Conservation (phyloP, 768 basidiomycete genomes). For the Lactifluus pinguis region DNA sequence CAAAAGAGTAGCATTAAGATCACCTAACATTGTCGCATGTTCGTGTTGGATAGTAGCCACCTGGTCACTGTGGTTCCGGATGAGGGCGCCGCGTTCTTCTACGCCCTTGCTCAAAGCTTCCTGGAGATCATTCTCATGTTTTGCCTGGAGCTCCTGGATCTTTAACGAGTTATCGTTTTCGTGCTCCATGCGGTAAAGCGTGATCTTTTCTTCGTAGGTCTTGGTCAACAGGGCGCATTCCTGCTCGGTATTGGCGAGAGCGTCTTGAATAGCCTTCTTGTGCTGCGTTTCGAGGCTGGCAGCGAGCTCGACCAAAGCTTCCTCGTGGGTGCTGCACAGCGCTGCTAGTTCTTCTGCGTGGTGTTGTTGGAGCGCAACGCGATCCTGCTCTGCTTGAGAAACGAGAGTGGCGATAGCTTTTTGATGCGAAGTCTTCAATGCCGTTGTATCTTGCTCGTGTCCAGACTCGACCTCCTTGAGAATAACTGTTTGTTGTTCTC, state of each 20-base stretch:
- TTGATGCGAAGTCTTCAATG: constrained; percentile 42
- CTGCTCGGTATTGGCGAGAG: constrained; percentile 24
- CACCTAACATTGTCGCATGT: constrained; percentile 20
- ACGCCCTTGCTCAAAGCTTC: background rate
- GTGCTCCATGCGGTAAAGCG: constrained; percentile 38
- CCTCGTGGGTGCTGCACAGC: constrained; percentile 40
- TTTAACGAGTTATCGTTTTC: constrained; percentile 31
- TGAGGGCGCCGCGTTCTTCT: constrained; percentile 1
- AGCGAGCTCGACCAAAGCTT: constrained; percentile 26
- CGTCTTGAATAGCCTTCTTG: constrained; percentile 12
- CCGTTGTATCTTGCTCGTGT: constrained; percentile 47
- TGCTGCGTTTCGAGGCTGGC: constrained; percentile 4
- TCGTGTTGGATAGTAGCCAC: background rate
- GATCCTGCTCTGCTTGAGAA: constrained; percentile 30
- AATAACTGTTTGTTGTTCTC: constrained; percentile 46
- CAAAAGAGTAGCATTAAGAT: constrained; percentile 33
- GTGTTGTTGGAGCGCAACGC: constrained; percentile 27
- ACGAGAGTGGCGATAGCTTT: constrained; percentile 27
- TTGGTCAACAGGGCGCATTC: constrained; percentile 27
- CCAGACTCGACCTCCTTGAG: constrained; percentile 46
- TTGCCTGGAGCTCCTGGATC: background rate
- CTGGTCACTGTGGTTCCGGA: background rate
- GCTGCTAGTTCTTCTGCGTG: constrained; percentile 33
- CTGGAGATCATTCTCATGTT: constrained; percentile 6
- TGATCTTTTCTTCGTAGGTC: constrained; percentile 33